phyloP scores from a whole-genome alignment of 129 eudicot genomes.

The Scalesia atractyloides region DNA sequence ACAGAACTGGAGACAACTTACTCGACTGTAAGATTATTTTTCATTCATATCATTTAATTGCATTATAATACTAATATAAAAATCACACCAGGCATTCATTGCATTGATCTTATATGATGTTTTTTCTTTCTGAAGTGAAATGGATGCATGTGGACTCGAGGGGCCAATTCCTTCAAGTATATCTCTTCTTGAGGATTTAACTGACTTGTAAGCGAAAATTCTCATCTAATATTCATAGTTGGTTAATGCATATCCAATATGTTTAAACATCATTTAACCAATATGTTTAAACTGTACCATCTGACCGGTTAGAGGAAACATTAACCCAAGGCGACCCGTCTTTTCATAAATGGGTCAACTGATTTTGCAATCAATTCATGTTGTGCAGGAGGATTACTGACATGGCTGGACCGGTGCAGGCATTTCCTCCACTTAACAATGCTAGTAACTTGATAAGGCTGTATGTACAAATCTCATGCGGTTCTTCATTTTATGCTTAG shows the following conservation, averaged over 20 bases:
- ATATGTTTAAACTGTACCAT: background rate
- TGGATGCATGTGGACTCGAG: constrained; percentile 30
- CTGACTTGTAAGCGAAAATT: constrained; percentile 20
- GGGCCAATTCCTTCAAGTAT: constrained; percentile 34
- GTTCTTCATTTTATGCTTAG: background rate
- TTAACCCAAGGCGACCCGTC: background rate
- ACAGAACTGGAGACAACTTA: constrained; percentile 67
- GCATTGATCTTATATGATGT: background rate
- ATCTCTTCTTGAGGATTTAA: constrained; percentile 22
- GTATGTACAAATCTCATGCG: constrained; percentile 37
- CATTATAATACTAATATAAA: background rate
- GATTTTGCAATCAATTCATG: background rate
- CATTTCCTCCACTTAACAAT: constrained; percentile 57
- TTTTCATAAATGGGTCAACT: background rate
- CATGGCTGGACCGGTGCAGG: constrained; percentile 50
- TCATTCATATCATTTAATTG: constrained; percentile 1
- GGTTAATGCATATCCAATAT: background rate
- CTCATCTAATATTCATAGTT: background rate
- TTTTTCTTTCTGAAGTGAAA: constrained; percentile 24
- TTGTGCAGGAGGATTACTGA: constrained; percentile 69
- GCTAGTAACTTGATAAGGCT: constrained; percentile 45
- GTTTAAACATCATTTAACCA: background rate
- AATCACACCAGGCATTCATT: background rate
- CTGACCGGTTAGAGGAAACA: background rate
- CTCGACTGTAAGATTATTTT: constrained; percentile 54